Evolutionary conservation across 1,139 yeast genomes (phyloP).

Genomic region (Suhomyces choctaworum): DNA sequence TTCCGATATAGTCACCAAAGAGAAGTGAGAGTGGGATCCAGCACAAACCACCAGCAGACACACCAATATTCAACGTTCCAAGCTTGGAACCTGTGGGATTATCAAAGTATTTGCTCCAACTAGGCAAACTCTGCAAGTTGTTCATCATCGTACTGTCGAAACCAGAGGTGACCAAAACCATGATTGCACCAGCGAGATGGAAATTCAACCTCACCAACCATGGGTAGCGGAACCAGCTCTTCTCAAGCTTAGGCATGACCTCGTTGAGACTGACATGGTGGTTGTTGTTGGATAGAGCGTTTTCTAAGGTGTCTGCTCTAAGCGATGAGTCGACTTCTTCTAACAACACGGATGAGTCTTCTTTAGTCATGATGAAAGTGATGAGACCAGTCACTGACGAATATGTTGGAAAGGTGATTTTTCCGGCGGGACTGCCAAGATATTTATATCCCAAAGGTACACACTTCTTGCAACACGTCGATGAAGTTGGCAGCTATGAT

Average conservation of each 20-base stretch:
- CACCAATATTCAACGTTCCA: slow-evolving; percentile 24
- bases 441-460: too few relatives aligned
- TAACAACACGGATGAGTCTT: neutral
- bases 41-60: slow-evolving; percentile 24
- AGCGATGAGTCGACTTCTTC: slow-evolving; percentile 1
- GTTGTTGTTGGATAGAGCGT: too few relatives aligned
- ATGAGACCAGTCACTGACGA: too few relatives aligned
- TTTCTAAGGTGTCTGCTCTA: too few relatives aligned
- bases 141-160: slow-evolving; percentile 24
- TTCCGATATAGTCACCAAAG: slow-evolving; percentile 47
- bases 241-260: slow-evolving; percentile 7
- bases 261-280: too few relatives aligned
- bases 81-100: slow-evolving; percentile 18
- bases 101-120: slow-evolving; percentile 20
- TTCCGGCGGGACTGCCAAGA: neutral
- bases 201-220: slow-evolving; percentile 5
- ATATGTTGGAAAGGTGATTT: neutral
- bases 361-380: neutral
- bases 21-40: slow-evolving; percentile 29
- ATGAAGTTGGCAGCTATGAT: too few relatives aligned
- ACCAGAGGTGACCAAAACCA: slow-evolving; percentile 12
- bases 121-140: slow-evolving; percentile 20
- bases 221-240: slow-evolving; percentile 7
- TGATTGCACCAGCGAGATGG: slow-evolving; percentile 3
- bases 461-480: too few relatives aligned